Base-by-base conservation (phyloP, 1,139 yeast genomes). In the Sugiyamaella grinbergsii region DNA sequence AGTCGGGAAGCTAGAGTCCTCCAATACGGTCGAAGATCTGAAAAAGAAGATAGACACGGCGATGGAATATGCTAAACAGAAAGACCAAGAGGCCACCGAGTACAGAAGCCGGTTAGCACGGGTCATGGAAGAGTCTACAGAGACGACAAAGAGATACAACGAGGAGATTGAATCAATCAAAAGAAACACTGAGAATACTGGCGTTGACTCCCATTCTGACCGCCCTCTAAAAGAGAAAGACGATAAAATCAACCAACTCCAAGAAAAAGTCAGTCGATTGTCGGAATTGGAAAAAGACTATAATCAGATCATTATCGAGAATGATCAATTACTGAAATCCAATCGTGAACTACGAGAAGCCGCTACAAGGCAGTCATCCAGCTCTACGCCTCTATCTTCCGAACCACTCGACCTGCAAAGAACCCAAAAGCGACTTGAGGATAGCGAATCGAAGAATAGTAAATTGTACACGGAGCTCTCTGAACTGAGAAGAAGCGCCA, bases 41-140 rank as follows among this genome's bases (percentile, higher is more conserved):
- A 42, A 47, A 36, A 23, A 45, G 10, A 55, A 58, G 47, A 40
- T 50, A 15, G 48, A 44, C 6, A 47, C 50, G 10, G 62, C 62
- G 18, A 50, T 56, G 39, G 54, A 49, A 7, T 58, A 53, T 37
- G 62, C 62, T 7, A 54, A 48, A 19, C 45, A 37, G 32, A 42
- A 57, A 18, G 58, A 57, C 38, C 33, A 47, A n/a, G 61, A 57
- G 29, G 54, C 54, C 1, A 42, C 47, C n/a, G 41, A 49, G 13
- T 52, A 53, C 37, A 51, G 57, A 13, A 49, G 53, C 4, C 43
- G 49, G 41, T 52, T 57, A 33, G 58, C 61, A 3, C 48, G 47
- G 36, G 48, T 51, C 13, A 51, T 55, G 49, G 57, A 50, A 23
- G 43, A 47, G 13, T 37, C 51, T 29, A 54, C 53, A 4, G 48